Evolutionary conservation across 805 yeast species (phyloP).

Genomic region (Saccharomycopsis fibuligera): DNA sequence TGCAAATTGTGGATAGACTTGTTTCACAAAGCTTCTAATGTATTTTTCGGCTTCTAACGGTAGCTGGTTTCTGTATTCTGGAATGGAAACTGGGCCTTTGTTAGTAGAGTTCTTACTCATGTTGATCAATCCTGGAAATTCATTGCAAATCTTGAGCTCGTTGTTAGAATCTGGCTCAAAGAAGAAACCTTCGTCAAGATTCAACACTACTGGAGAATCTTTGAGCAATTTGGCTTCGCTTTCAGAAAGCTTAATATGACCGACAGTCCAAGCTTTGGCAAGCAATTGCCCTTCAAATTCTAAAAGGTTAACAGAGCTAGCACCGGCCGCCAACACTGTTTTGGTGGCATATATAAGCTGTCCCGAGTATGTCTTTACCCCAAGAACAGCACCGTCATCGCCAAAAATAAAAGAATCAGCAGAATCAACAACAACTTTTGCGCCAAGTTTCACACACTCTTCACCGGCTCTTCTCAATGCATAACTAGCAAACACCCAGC

Average conservation of each 20-base stretch:
- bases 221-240: conserved; percentile 30
- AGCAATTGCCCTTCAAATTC: conserved; percentile 33
- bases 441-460: conserved; percentile 31
- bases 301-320: conserved; percentile 30
- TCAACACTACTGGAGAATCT: conserved; percentile 33
- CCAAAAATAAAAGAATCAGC: conserved; percentile 24
- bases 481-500: conserved; percentile 33
- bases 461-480: conserved; percentile 28
- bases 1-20: conserved; percentile 30
- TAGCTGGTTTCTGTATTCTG: conserved; percentile 27
- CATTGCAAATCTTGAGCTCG: conserved; percentile 35
- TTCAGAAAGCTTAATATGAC: conserved; percentile 32
- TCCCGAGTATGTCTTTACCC: conserved; percentile 29
- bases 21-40: conserved; percentile 30
- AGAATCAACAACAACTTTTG: conserved; percentile 26
- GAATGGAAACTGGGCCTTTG: conserved; percentile 25
- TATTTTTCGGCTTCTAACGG: conserved; percentile 31
- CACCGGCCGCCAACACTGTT: conserved; percentile 35
- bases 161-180: conserved; percentile 35
- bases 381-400: conserved; percentile 22
- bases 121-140: conserved; percentile 35
- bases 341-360: conserved; percentile 25
- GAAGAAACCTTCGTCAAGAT: conserved; percentile 35
- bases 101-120: not conserved
- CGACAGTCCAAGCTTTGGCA: conserved; percentile 38